phyloP scores from a whole-genome alignment of 2,329 filamentous ascomycete species.

The Cadophora sp. region DNA sequence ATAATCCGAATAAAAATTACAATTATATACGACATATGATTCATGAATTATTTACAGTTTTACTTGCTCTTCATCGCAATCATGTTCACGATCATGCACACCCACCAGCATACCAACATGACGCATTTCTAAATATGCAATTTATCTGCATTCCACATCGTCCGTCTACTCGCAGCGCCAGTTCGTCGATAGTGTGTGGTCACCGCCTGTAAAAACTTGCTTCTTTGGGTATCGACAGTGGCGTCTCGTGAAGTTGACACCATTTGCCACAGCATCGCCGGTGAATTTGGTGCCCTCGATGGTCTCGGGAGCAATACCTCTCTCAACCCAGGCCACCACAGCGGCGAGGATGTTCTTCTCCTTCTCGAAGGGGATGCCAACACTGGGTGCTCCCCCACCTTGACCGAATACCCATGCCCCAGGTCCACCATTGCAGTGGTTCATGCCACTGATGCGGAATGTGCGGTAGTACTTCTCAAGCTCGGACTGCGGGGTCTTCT shows the following conservation, averaged over 20 bases:
- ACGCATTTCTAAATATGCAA: not conserved
- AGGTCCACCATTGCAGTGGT: constrained; percentile 56
- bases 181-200: not conserved
- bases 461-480: constrained; percentile 53
- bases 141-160: not conserved
- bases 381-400: constrained; percentile 10
- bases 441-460: constrained; percentile 59
- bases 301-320: constrained; percentile 48
- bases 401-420: constrained; percentile 51
- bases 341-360: constrained; percentile 52
- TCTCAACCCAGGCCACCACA: constrained; percentile 54
- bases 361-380: not conserved
- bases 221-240: constrained; percentile 13
- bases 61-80: too few species aligned
- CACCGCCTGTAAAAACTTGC: not conserved
- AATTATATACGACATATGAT: too few species aligned
- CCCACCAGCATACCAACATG: not conserved
- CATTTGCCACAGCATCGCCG: constrained; percentile 43
- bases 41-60: too few species aligned
- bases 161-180: constrained; percentile 1
- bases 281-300: constrained; percentile 53
- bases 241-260: constrained; percentile 8
- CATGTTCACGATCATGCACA: too few species aligned
- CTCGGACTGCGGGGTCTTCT: constrained; percentile 10
- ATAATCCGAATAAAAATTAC: too few species aligned